Evolutionary conservation across 768 basidiomycete genomes (phyloP).

Genomic region (Amanita thiersii): DNA sequence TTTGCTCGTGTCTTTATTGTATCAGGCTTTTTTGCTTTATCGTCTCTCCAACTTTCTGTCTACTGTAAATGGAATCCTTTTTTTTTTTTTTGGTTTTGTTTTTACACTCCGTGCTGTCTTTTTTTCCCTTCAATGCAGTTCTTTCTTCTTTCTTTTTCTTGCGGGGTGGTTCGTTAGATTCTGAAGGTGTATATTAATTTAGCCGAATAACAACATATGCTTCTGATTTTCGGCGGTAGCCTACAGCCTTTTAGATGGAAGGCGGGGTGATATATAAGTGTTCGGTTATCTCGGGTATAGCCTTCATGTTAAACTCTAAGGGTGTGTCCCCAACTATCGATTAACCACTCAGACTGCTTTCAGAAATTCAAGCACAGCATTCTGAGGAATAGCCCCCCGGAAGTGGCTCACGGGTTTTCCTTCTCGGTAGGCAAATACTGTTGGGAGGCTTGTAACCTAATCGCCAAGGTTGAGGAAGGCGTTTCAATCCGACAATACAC

Average conservation of each 20-base stretch:
- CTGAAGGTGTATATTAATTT: too few species aligned
- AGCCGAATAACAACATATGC: too few species aligned
- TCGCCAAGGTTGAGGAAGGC: neutral
- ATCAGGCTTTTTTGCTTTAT: conserved; percentile 10
- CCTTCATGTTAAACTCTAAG: neutral
- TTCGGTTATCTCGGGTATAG: too few species aligned
- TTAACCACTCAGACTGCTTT: conserved; percentile 21
- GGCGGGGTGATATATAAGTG: too few species aligned
- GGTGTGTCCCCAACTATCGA: neutral
- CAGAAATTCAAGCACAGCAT: conserved; percentile 36
- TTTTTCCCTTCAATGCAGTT: neutral
- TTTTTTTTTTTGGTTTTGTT: neutral
- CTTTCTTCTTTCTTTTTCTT: neutral
- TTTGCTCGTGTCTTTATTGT: conserved; percentile 1
- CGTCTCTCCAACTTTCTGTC: conserved; percentile 7
- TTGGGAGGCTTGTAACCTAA: conserved; percentile 71
- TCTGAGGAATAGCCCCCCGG: conserved; percentile 46
- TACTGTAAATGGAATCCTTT: neutral
- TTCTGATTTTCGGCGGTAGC: too few species aligned
- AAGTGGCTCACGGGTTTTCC: conserved; percentile 55
- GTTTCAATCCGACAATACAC: conserved; percentile 1
- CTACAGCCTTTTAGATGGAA: too few species aligned
- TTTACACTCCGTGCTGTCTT: neutral
- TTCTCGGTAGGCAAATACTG: conserved; percentile 68
- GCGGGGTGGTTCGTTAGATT: too few species aligned